These are phyloP conservation scores for Mortierella alpina DNA, from an alignment of 192 early-diverging fungal genomes.

Conservation along the genomic window DNA sequence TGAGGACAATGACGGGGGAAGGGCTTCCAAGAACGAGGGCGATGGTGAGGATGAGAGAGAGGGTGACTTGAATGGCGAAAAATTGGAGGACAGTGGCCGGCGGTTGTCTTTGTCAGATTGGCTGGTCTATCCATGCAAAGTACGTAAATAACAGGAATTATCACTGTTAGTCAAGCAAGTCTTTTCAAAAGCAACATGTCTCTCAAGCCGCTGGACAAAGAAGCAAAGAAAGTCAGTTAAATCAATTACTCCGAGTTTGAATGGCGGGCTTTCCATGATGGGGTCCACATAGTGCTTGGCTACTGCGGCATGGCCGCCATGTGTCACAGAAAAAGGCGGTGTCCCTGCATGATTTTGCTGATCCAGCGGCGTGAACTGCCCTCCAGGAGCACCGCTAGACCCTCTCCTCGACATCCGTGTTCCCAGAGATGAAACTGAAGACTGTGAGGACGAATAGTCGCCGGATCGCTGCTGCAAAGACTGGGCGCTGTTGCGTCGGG, in stretches of 20 bases:
- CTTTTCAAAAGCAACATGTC: too few species aligned
- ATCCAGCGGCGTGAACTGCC: constrained; percentile 12
- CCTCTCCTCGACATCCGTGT: constrained; percentile 38
- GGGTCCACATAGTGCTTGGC: constrained; percentile 37
- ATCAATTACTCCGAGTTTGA: constrained; percentile 30
- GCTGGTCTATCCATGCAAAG: constrained; percentile 20
- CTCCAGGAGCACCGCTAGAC: constrained; percentile 26
- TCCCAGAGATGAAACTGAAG: constrained; percentile 40
- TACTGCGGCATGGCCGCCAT: constrained; percentile 29
- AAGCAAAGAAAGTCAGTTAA: neutral
- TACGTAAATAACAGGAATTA: neutral
- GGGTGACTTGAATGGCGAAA: constrained; percentile 57
- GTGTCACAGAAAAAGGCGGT: constrained; percentile 25
- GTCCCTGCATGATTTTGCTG: constrained; percentile 21
- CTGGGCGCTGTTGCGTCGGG: constrained; percentile 32
- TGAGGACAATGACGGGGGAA: constrained; percentile 28
- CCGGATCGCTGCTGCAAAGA: constrained; percentile 42
- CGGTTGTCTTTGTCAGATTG: constrained; percentile 23
- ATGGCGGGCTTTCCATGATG: constrained; percentile 45
- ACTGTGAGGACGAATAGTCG: constrained; percentile 41
- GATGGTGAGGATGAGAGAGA: constrained; percentile 56
- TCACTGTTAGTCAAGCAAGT: neutral
- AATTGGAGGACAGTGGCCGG: constrained; percentile 21
- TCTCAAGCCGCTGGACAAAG: neutral
- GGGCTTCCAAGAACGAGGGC: constrained; percentile 34